Percentiles rank a stretch among this genome's conserved stretches.
Evolutionary conservation across 805 yeast species (phyloP).

Genomic region (Scheffersomyces ergatensis): DNA sequence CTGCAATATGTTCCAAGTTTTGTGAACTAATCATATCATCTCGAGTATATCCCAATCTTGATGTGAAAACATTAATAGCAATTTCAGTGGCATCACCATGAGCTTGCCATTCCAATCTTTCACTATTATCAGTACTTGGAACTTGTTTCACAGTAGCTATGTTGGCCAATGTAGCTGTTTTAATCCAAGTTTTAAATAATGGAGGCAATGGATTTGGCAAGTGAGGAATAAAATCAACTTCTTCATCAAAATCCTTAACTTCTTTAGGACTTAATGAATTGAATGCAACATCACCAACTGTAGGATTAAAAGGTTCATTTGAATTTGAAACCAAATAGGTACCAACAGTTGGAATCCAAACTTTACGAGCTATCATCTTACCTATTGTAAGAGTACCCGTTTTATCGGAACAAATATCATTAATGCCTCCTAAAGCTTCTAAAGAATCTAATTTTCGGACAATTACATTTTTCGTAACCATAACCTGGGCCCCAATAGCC

Average conservation of each 20-base stretch:
- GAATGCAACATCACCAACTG: conserved; percentile 46
- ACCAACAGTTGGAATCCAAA: conserved; percentile 67
- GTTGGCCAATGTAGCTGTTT: conserved; percentile 74
- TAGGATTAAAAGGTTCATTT: conserved; percentile 63
- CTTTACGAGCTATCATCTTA: conserved; percentile 69
- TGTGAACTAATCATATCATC: conserved; percentile 15
- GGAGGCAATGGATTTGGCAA: conserved; percentile 14
- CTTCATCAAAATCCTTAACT: conserved; percentile 35
- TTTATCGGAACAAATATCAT: conserved; percentile 79
- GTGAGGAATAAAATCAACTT: conserved; percentile 23
- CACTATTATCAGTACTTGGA: conserved; percentile 26
- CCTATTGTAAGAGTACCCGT: conserved; percentile 84
- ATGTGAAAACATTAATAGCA: conserved; percentile 31
- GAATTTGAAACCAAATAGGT: conserved; percentile 53
- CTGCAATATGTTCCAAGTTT: conserved; percentile 18
- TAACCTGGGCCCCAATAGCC: conserved; percentile 77
- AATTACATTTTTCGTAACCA: conserved; percentile 68
- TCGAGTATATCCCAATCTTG: conserved; percentile 19
- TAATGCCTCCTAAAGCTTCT: conserved; percentile 76
- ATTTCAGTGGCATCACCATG: conserved; percentile 44
- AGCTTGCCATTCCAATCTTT: conserved; percentile 58
- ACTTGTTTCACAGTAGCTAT: conserved; percentile 63
- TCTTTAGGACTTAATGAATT: conserved; percentile 34
- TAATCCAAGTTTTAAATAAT: conserved; percentile 50
- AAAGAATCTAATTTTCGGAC: conserved; percentile 75